These are phyloP conservation scores for Iris macrosiphon DNA, from an alignment of 106 monocot genomes.

Conservation along the genomic window DNA sequence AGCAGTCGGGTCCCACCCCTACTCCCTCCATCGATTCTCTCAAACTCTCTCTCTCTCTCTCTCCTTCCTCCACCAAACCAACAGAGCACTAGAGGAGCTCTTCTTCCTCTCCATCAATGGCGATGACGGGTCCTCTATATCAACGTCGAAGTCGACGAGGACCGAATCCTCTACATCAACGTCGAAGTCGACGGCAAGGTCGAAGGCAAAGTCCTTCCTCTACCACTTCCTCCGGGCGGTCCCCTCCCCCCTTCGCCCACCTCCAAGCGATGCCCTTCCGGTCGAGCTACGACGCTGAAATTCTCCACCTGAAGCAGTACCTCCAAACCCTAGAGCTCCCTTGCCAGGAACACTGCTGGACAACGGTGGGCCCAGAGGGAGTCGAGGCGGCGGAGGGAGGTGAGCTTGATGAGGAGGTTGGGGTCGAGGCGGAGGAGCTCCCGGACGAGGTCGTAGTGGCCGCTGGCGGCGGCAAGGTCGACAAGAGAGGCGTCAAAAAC, in stretches of 20 bases:
- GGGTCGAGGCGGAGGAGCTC: conserved; percentile 77
- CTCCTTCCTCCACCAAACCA: too few species aligned
- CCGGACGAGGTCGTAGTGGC: conserved; percentile 77
- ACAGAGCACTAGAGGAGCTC: too few species aligned
- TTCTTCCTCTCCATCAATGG: too few species aligned
- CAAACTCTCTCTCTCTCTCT: too few species aligned
- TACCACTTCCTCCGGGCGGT: conserved; percentile 54
- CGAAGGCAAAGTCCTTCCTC: conserved; percentile 84
- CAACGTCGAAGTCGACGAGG: too few species aligned
- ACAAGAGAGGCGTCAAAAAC: conserved; percentile 71
- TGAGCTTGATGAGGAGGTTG: conserved; percentile 85
- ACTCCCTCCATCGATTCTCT: too few species aligned
- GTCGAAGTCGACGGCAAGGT: too few species aligned
- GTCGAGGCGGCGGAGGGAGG: conserved; percentile 90
- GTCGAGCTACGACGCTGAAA: conserved; percentile 48
- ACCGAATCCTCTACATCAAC: too few species aligned
- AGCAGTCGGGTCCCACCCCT: too few species aligned
- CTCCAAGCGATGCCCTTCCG: conserved; percentile 71
- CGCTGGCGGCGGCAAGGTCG: conserved; percentile 81
- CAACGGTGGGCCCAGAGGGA: too few species aligned
- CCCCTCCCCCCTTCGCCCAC: conserved; percentile 48
- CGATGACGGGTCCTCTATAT: too few species aligned
- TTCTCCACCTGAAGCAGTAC: conserved; percentile 32
- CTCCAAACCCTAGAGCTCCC: conserved; percentile 53
- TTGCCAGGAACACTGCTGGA: conserved; percentile 75